phyloP scores from a whole-genome alignment of 768 basidiomycete genomes.

The Mycena indigotica region DNA sequence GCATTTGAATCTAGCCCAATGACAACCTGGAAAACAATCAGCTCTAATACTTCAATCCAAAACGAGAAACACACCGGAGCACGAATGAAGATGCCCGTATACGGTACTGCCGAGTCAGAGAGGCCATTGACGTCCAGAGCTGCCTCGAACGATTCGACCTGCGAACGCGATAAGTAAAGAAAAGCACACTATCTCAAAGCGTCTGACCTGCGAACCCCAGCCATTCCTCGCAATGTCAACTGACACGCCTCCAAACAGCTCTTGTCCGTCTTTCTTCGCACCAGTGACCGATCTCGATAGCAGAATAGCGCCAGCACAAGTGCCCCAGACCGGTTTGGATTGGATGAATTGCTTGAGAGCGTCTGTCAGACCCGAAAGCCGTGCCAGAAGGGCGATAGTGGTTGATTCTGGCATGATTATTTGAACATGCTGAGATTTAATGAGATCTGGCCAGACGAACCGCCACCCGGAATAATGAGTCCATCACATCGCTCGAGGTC shows the following conservation, averaged over 20 bases:
- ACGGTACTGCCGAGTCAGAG: constrained; percentile 58
- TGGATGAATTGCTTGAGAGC: constrained; percentile 75
- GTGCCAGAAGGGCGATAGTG: constrained; percentile 80
- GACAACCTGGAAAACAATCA: constrained; percentile 55
- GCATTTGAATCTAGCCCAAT: constrained; percentile 55
- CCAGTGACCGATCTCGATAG: constrained; percentile 74
- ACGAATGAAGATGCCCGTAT: constrained; percentile 89
- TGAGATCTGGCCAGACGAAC: constrained; percentile 35
- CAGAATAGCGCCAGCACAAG: constrained; percentile 93
- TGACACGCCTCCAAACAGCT: constrained; percentile 78
- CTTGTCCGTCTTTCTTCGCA: constrained; percentile 85
- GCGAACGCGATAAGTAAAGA: constrained; percentile 5
- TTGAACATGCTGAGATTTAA: not conserved
- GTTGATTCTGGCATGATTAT: constrained; percentile 71
- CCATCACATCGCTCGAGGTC: constrained; percentile 80
- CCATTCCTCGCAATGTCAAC: constrained; percentile 85
- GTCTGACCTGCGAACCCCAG: constrained; percentile 87
- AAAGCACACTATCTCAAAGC: not conserved
- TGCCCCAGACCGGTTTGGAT: constrained; percentile 86
- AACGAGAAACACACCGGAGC: constrained; percentile 65
- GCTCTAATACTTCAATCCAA: not conserved
- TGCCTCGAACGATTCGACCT: constrained; percentile 92
- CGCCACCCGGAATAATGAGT: constrained; percentile 92
- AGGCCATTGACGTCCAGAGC: constrained; percentile 67
- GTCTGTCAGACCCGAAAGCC: constrained; percentile 74